Evolutionary conservation across 805 yeast species (phyloP).

Genomic region (Lachancea kluyveri): DNA sequence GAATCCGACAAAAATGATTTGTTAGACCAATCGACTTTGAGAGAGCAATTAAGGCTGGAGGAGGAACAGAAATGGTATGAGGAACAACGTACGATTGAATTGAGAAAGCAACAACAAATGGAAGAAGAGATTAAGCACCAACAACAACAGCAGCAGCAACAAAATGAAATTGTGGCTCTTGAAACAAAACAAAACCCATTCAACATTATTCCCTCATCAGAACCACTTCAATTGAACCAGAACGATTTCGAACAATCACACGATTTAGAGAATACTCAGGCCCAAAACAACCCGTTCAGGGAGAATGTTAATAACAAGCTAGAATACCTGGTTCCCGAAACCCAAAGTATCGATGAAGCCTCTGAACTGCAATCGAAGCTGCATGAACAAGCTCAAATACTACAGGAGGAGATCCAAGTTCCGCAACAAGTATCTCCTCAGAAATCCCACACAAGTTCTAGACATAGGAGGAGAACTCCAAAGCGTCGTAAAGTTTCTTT

Average conservation of each 20-base stretch:
- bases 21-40: too few species aligned
- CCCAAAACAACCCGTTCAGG: background rate
- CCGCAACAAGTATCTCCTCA: constrained; percentile 18
- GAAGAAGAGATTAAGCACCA: constrained; percentile 13
- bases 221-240: background rate
- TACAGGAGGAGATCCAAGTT: background rate
- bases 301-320: constrained; percentile 1
- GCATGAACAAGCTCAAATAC: too few species aligned
- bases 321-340: background rate
- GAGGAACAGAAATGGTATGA: background rate
- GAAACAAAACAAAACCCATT: constrained; percentile 6
- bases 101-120: constrained; percentile 8
- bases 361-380: too few species aligned
- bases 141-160: constrained; percentile 2
- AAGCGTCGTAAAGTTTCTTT: constrained; percentile 75
- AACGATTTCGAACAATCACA: background rate
- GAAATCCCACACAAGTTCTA: constrained; percentile 16
- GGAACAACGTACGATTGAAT: background rate
- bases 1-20: background rate
- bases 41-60: too few species aligned
- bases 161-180: too few species aligned
- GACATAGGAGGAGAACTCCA: constrained; percentile 21
- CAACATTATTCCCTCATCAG: constrained; percentile 3
- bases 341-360: too few species aligned
- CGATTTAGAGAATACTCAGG: background rate